Base-by-base conservation (phyloP, 345 rosid species). In the Nasturtium officinale region DNA sequence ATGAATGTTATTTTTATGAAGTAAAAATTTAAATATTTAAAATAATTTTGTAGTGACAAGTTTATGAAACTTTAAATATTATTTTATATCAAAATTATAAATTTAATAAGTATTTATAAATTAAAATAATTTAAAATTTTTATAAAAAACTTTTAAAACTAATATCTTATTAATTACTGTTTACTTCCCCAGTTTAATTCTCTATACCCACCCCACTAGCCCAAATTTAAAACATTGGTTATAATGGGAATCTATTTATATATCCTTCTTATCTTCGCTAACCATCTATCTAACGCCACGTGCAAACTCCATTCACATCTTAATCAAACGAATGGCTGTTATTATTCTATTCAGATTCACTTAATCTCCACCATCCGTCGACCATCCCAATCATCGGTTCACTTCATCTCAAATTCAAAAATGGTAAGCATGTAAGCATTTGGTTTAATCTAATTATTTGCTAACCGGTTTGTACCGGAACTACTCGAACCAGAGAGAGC, bases 381-480 rank as follows among this genome's bases (percentile, higher is more conserved):
- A 12, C 2, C 26, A 5, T 57, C 61, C 20, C 4, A 2, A 30
- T 11, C 30, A 18, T 20, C 64, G 37, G 53, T 26, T 61, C 51
- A 11, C 20, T 47, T 32, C 29, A 17, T 9, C 25, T 13, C 40
- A 55, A 55, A 7, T 32, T 18, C 1, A 20, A 7, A 26, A 29
- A 17, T 30, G 10, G 43, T 10, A 46, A 10, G 4, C 45, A 64
- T 17, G 43, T 10, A 46, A 10, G 4, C 45, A 64, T 29, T 64
- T 18, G 55, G 43, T 64, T 48, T 11, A 29, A 47, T 46, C 16
- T 0, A 63, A 16, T 6, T 29, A 29, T 2, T 3, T 30, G 9
- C 6, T 3, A 68, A 76, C 79, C 75, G 75, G 75, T 23, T 56
- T 54, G 59, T 53, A 53, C 62, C 70, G 65, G 69, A 69, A 28